These are phyloP conservation scores for Teunomyces lycoperdinae DNA, from an alignment of 805 yeast genomes.

Conservation along the genomic window DNA sequence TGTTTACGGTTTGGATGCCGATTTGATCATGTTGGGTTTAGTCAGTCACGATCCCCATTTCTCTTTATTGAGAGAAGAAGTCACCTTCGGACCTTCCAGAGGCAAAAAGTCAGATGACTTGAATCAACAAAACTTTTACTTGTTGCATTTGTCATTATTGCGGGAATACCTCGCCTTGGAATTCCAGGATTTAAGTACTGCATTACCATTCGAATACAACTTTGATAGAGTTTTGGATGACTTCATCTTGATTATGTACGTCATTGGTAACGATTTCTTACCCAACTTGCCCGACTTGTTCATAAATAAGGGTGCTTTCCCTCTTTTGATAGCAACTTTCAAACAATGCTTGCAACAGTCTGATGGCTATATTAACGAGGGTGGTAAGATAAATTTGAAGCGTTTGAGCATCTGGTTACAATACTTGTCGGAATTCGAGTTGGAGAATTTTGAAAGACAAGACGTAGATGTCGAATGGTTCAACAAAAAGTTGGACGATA, in stretches of 20 bases:
- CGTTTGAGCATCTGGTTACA: conserved; percentile 76
- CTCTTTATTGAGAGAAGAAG: conserved; percentile 92
- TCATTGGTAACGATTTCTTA: conserved; percentile 96
- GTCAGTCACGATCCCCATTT: conserved; percentile 95
- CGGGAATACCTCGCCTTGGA: conserved; percentile 91
- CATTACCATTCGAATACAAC: conserved; percentile 64
- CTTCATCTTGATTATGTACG: conserved; percentile 85
- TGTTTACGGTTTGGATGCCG: conserved; percentile 95
- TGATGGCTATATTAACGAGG: conserved; percentile 83
- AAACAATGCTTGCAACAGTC: conserved; percentile 69
- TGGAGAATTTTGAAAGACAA: conserved; percentile 79
- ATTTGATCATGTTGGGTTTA: conserved; percentile 88
- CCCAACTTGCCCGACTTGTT: conserved; percentile 95
- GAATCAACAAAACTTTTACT: conserved; percentile 74
- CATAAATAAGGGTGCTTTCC: conserved; percentile 94
- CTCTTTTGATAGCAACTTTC: conserved; percentile 84
- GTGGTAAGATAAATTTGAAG: conserved; percentile 74
- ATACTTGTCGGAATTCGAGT: conserved; percentile 73
- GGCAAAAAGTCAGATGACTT: conserved; percentile 43
- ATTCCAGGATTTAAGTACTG: conserved; percentile 65
- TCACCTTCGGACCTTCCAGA: conserved; percentile 67
- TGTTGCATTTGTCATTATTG: conserved; percentile 81
- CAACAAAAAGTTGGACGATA: conserved; percentile 76
- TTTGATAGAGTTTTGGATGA: conserved; percentile 92
- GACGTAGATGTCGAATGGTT: conserved; percentile 91